Conservation (phyloP, 306 rosid species). For the Vigna radiata region DNA sequence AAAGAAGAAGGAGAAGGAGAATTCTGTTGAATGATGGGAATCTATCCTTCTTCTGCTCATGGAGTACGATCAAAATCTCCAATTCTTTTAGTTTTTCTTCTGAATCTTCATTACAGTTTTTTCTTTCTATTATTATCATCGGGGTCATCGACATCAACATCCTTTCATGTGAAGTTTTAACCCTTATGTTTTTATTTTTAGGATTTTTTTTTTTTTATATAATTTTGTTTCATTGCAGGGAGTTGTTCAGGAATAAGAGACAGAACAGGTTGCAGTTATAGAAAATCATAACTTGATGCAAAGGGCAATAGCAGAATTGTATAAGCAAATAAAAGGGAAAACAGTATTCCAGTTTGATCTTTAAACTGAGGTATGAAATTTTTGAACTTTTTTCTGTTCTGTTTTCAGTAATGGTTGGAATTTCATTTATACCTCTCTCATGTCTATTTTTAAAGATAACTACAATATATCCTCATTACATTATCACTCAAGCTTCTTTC, state of each 20-base stretch:
- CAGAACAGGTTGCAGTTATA: conserved; percentile 19
- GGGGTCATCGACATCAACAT: conserved; percentile 33
- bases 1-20: neutral
- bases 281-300: conserved; percentile 32
- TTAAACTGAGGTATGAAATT: conserved; percentile 46
- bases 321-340: conserved; percentile 1
- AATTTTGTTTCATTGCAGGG: conserved; percentile 33
- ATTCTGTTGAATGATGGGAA: conserved; percentile 29
- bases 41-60: conserved; percentile 37
- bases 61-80: conserved; percentile 22
- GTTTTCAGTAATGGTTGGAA: conserved; percentile 36
- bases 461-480: neutral
- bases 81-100: neutral
- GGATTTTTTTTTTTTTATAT: neutral
- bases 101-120: neutral
- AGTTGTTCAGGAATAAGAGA: conserved; percentile 14
- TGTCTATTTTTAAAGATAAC: neutral
- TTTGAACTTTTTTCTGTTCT: conserved; percentile 10
- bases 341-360: neutral
- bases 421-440: neutral
- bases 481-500: neutral
- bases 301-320: conserved; percentile 30
- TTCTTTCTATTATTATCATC: conserved; percentile 20
- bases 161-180: conserved; percentile 23
- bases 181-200: conserved; percentile 3